These are phyloP conservation scores for Amylostereum chailletii DNA, from an alignment of 1,284 basidiomycete genomes.

Conservation along the genomic window DNA sequence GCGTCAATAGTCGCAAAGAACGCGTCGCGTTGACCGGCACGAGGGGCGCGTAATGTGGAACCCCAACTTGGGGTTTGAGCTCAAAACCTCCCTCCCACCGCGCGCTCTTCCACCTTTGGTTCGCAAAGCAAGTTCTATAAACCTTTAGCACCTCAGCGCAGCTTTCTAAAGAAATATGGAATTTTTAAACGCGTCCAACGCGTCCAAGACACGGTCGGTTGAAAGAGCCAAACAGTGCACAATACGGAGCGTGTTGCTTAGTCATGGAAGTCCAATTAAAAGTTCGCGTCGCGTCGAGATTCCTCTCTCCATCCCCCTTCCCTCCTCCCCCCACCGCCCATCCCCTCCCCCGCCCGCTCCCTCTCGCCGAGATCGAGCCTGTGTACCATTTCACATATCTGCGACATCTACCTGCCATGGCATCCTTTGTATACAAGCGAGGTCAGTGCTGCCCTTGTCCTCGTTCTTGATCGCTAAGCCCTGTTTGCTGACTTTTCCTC, in stretches of 20 bases:
- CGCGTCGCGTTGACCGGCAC: constrained; percentile 6
- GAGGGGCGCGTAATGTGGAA: constrained; percentile 1
- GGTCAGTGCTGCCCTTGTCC: constrained; percentile 10
- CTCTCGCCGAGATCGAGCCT: background rate
- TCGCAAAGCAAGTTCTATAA: no score
- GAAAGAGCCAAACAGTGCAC: no score
- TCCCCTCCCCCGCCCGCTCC: background rate
- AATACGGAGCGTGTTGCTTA: no score
- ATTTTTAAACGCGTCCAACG: no score
- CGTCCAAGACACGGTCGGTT: no score
- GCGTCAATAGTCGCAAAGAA: constrained; percentile 9
- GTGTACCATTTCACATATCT: background rate
- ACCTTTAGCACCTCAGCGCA: no score
- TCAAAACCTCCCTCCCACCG: background rate
- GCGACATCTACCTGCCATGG: constrained; percentile 6
- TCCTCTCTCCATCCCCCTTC: background rate
- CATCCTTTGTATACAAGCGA: constrained; percentile 16
- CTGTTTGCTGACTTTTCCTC: constrained; percentile 1
- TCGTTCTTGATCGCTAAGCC: background rate
- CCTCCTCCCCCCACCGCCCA: constrained; percentile 1
- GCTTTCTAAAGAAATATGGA: no score
- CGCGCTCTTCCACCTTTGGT: no score
- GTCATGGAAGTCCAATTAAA: background rate
- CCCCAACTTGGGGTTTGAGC: constrained; percentile 1
- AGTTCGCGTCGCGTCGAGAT: constrained; percentile 1